A percentile compares a stretch with the other conserved stretches of the same genome.
phyloP scores from a whole-genome alignment of 768 basidiomycete species.

The Trametes gibbosa region DNA sequence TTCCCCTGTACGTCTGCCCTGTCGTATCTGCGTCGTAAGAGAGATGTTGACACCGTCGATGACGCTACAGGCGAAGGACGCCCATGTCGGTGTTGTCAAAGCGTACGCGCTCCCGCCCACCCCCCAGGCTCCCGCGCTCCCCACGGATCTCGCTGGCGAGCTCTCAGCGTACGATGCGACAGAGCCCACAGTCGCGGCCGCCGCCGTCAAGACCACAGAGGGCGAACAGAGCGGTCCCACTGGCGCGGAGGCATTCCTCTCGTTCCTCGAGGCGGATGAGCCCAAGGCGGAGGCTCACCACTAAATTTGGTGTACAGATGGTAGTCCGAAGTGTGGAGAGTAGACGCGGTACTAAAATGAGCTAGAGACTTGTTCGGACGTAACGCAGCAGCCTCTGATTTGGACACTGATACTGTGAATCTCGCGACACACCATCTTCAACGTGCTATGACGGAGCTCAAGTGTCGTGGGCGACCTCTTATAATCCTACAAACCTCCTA shows the following conservation, averaged over 20 bases:
- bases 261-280: constrained; percentile 78
- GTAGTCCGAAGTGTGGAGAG: not conserved
- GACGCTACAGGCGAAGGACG: constrained; percentile 72
- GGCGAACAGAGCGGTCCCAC: constrained; percentile 30
- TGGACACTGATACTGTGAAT: not conserved
- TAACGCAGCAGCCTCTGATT: constrained; percentile 18
- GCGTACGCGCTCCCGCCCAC: constrained; percentile 69
- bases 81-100: constrained; percentile 87
- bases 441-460: not conserved
- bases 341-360: constrained; percentile 17
- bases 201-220: constrained; percentile 35
- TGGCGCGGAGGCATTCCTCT: constrained; percentile 70
- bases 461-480: not conserved
- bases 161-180: constrained; percentile 81
- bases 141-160: constrained; percentile 83
- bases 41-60: not conserved
- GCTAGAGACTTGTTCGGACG: constrained; percentile 7
- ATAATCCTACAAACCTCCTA: not conserved
- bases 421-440: not conserved
- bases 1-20: constrained; percentile 52
- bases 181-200: constrained; percentile 52
- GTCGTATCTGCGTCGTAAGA: not conserved
- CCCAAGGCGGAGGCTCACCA: constrained; percentile 62
- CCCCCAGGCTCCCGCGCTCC: constrained; percentile 74
- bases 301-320: constrained; percentile 17